These are phyloP conservation scores for Gymnopilus junonius DNA, from an alignment of 768 basidiomycete genomes.

Conservation along the genomic window DNA sequence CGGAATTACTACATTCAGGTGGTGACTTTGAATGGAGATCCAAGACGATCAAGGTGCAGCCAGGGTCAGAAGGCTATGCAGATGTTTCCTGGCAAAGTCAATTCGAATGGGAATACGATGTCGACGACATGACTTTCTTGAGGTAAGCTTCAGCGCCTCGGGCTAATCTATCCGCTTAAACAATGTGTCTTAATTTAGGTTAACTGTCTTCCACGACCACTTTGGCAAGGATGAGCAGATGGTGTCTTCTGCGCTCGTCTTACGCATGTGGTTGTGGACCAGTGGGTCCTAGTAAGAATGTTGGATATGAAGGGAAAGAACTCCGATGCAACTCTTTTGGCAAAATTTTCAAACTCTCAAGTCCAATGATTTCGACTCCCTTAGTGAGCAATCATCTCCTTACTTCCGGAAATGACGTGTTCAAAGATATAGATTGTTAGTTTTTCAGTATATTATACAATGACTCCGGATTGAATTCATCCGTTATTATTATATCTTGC, in stretches of 20 bases:
- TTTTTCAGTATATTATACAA: neutral
- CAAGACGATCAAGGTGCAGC: slow-evolving; percentile 39
- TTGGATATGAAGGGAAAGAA: slow-evolving; percentile 55
- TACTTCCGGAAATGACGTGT: neutral
- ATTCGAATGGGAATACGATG: slow-evolving; percentile 54
- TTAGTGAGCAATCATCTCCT: neutral
- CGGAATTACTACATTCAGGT: slow-evolving; percentile 46
- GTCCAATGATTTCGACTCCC: slow-evolving; percentile 5
- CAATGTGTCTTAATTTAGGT: slow-evolving; percentile 24
- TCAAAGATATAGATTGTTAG: neutral
- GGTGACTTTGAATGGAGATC: slow-evolving; percentile 49
- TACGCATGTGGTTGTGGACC: slow-evolving; percentile 45
- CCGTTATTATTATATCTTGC: neutral
- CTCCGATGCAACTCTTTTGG: slow-evolving; percentile 40
- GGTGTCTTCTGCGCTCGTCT: slow-evolving; percentile 61
- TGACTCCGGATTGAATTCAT: neutral
- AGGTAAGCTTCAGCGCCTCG: slow-evolving; percentile 36
- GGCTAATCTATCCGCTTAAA: neutral
- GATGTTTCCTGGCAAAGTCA: slow-evolving; percentile 47
- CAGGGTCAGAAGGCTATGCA: slow-evolving; percentile 34
- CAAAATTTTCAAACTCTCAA: slow-evolving; percentile 14
- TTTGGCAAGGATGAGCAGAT: slow-evolving; percentile 49
- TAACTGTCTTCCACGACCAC: slow-evolving; percentile 43
- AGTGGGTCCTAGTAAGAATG: slow-evolving; percentile 53
- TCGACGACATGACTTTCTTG: slow-evolving; percentile 57